A percentile compares a stretch with the other conserved stretches of the same genome.
Conservation (phyloP, 768 basidiomycete genomes). For the Trametes sanguinea region DNA sequence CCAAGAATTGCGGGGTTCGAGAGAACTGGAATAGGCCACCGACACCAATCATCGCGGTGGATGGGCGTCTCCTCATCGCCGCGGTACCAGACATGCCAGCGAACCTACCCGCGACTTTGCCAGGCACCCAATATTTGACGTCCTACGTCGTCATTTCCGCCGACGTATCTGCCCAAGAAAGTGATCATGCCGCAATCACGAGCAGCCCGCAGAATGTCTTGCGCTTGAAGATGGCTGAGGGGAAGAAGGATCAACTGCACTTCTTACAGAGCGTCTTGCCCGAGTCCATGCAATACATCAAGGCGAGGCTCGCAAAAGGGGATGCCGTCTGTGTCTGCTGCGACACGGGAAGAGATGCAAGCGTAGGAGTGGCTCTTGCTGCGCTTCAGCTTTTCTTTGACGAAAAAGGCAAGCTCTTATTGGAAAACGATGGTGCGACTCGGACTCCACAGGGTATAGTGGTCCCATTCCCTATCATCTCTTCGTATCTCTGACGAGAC, state of each 20-base stretch:
- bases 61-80: conserved; percentile 46
- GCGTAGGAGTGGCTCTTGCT: conserved; percentile 63
- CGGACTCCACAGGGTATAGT: background rate
- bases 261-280: conserved; percentile 51
- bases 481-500: background rate
- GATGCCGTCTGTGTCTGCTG: conserved; percentile 52
- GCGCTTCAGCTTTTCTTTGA: conserved; percentile 62
- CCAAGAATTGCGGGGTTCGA: background rate
- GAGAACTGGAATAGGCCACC: conserved; percentile 22
- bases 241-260: conserved; percentile 29
- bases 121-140: background rate
- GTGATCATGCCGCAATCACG: background rate
- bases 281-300: conserved; percentile 48
- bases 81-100: conserved; percentile 34
- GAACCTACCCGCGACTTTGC: conserved; percentile 11
- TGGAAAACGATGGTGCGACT: background rate
- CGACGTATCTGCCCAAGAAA: background rate
- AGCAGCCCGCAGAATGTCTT: conserved; percentile 12
- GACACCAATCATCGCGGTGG: conserved; percentile 39
- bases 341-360: conserved; percentile 58
- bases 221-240: conserved; percentile 23
- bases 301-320: conserved; percentile 38
- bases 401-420: conserved; percentile 42
- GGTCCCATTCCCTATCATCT: background rate
- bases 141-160: conserved; percentile 37